Base-by-base conservation (phyloP, 2,329 filamentous ascomycete genomes). In the Fusarium metavorans region DNA sequence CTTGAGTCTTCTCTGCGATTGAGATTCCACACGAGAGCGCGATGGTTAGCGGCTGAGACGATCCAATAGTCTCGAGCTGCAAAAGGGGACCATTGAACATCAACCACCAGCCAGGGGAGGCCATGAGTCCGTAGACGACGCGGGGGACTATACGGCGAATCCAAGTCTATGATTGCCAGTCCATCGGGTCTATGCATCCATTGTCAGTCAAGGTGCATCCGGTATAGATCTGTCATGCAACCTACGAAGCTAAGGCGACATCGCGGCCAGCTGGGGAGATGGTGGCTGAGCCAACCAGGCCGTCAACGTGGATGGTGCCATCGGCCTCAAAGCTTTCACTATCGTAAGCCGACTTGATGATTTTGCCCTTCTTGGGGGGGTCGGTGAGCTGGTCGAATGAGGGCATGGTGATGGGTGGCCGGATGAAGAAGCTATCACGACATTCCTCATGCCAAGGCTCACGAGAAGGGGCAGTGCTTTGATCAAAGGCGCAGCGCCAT, bases 11-110 rank as follows among this genome's bases (percentile, higher is more conserved):
- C 92, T 69, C 91, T 89, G 81, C 95, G 88, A 75, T 93, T 94
- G 70, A 98, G 86, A 81, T 98, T 98, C 95, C 95, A 98, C 23
- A 98, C 94, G 60, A 98, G 87, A 23, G 95, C 97, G 77, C 97
- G 95, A 82, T 98, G 95, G 81, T 98, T 98, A 20, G 95, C 96
- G 1, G 95, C 98, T 68, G 95, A 97, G 39, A 95, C 94, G 20
- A 98, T 93, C 95, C 96, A 98, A 79, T 95, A 95, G 81, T 97
- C 94, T 57, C 95, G 91, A 23, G 90, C 91, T 14, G 95, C 94
- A 81, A 98, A 98, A 1, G 96, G 96, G 13, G 95, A 98, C 96
- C 96, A 98, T 83, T 98, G 96, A 34, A 98, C 95, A 82, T 98
- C 96, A 13, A 96, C 95, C 6, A 98, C 95, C 61, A 97, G 92